A percentile compares a stretch with the other conserved stretches of the same genome.
These are phyloP conservation scores for Solanum gracilifrons DNA, from an alignment of 257 asterid species.

Conservation along the genomic window DNA sequence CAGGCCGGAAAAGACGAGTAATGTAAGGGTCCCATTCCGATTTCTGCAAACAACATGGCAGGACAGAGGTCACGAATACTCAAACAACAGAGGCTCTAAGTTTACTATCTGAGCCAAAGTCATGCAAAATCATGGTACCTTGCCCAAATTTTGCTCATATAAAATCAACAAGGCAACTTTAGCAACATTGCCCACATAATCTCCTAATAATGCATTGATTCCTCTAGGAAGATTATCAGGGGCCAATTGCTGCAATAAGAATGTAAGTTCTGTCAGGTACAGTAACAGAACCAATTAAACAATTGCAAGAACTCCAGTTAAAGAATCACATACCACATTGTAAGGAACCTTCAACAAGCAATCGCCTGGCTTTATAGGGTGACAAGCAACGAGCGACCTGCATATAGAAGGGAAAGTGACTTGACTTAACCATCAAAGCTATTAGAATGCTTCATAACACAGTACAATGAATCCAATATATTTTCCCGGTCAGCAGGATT, in stretches of 20 bases:
- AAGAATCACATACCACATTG: constrained; percentile 20
- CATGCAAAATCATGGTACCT: constrained; percentile 13
- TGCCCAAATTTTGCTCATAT: constrained; percentile 44
- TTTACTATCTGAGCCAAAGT: not conserved
- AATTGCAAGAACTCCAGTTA: not conserved
- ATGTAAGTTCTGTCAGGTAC: not conserved
- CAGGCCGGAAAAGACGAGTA: constrained; percentile 38
- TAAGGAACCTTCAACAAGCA: constrained; percentile 64
- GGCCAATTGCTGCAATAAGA: constrained; percentile 40
- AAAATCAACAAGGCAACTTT: constrained; percentile 69
- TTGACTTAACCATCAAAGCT: not conserved
- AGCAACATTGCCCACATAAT: constrained; percentile 47
- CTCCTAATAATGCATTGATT: constrained; percentile 35
- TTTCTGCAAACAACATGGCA: constrained; percentile 5
- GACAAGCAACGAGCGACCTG: constrained; percentile 53
- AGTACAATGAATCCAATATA: not conserved
- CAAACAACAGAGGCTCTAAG: not conserved
- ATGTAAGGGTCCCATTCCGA: constrained; percentile 81
- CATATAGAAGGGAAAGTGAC: not conserved
- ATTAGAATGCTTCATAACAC: not conserved
- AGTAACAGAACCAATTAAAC: not conserved
- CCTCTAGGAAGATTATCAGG: constrained; percentile 59
- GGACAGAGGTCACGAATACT: not conserved
- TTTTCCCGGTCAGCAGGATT: not conserved
- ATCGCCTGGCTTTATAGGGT: constrained; percentile 43